A percentile compares a stretch with the other conserved stretches of the same genome.
Conservation (phyloP, 2,329 filamentous ascomycete species). For the Capronia coronata region DNA sequence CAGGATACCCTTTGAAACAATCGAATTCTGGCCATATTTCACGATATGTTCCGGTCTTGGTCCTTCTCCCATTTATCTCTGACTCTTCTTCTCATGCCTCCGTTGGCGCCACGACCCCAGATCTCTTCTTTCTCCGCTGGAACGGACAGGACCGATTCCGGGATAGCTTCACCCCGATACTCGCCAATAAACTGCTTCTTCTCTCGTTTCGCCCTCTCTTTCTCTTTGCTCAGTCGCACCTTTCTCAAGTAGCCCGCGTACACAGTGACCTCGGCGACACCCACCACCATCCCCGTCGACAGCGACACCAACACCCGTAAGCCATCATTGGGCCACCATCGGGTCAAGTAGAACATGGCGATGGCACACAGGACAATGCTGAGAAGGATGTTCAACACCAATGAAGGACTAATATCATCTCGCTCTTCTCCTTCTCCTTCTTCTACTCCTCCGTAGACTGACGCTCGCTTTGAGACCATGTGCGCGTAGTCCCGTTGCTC, state of each 20-base stretch:
- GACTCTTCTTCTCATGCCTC: slow-evolving; percentile 38
- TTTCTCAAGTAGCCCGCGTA: slow-evolving; percentile 44
- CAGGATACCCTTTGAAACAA: too few species aligned
- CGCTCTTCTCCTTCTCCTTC: slow-evolving; percentile 22
- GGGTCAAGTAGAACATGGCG: slow-evolving; percentile 40
- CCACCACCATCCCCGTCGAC: slow-evolving; percentile 38
- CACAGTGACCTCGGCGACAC: slow-evolving; percentile 42
- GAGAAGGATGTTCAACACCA: slow-evolving; percentile 85
- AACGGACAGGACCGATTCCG: slow-evolving; percentile 3
- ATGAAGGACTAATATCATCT: slow-evolving; percentile 40
- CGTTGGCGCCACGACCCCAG: slow-evolving; percentile 39
- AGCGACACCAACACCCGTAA: slow-evolving; percentile 37
- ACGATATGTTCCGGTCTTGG: slow-evolving; percentile 8
- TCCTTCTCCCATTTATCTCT: slow-evolving; percentile 36
- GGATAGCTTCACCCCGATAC: slow-evolving; percentile 16
- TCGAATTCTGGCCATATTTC: neutral
- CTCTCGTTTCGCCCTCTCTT: slow-evolving; percentile 37
- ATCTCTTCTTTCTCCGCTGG: slow-evolving; percentile 33
- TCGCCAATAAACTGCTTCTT: slow-evolving; percentile 34
- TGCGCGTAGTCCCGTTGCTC: slow-evolving; percentile 75
- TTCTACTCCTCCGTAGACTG: slow-evolving; percentile 43
- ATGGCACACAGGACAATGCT: slow-evolving; percentile 66
- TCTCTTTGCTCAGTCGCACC: slow-evolving; percentile 35
- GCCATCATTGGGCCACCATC: slow-evolving; percentile 28
- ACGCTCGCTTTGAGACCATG: slow-evolving; percentile 51